Evolutionary conservation across 2,329 filamentous ascomycete species (phyloP), one percentile per base, ranked within the genome.

Genomic region (Paecilomyces niveus): DNA sequence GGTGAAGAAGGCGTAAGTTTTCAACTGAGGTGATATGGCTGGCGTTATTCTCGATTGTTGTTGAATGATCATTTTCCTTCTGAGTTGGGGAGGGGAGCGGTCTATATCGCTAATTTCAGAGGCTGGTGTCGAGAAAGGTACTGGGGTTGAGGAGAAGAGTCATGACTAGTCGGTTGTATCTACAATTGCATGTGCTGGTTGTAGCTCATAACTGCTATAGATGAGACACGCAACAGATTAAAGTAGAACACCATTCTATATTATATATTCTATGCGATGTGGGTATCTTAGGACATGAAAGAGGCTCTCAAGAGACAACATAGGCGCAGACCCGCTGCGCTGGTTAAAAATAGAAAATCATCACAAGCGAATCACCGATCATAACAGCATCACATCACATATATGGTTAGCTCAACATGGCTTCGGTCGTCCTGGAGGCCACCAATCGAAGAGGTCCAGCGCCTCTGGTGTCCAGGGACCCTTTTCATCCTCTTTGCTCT

Each of bases 391-490:
- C 22, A 32, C 8, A 9, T 11, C 3, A 31, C 35, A 50, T 35
- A 58, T 35, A 54, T 35, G 55, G 31, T 49, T 6, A 10, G 11
- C 10, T 62, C 58, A 67, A 33, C 3, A 54, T 33, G 74, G 73
- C 55, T 74, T 77, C 18, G 65, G 63, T 54, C 71, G 66, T n/a
- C 68, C 73, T 6, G 69, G 68, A 15, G 75, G 75, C 75, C 75
- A 77, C 61, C 73, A 77, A 52, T 76, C 74, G 62, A 77, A 77
- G 21, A 77, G 64, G 63, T 77, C 73, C 26, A 74, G 63, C 13
- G 75, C 75, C 60, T 77, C 75, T 0, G 66, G 64, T 4, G 75
- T 77, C 75, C 75, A 77, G 0, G 75, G 74, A 0, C 75, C 75
- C 58, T 72, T 65, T 50, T 74, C 72, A 5, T 60, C 61, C 8